Conservation (phyloP, 352 stramenopile species). For the Pythium oligandrum region DNA sequence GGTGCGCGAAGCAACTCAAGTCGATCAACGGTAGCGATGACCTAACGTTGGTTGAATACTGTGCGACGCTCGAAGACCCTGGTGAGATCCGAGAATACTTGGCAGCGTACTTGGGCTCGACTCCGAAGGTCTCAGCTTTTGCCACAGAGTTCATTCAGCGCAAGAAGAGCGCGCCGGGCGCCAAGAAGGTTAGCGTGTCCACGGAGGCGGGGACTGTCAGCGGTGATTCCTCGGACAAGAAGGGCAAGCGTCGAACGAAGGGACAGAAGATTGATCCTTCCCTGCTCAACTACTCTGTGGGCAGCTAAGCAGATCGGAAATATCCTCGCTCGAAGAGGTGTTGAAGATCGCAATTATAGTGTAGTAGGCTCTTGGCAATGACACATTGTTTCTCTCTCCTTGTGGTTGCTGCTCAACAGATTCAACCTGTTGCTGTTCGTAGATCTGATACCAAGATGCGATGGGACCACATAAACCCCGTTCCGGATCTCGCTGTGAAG, state of each 20-base stretch:
- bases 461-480: too few relatives aligned
- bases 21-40: slow-evolving; percentile 68
- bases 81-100: slow-evolving; percentile 95
- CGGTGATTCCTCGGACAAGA: slow-evolving; percentile 39
- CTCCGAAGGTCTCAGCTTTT: slow-evolving; percentile 95
- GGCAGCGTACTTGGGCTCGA: slow-evolving; percentile 94
- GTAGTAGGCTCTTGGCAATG: neutral
- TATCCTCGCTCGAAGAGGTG: too few relatives aligned
- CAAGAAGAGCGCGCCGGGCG: slow-evolving; percentile 63
- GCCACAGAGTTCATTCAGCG: slow-evolving; percentile 96
- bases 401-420: neutral
- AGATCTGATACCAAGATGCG: too few relatives aligned
- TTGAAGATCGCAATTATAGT: neutral
- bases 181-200: slow-evolving; percentile 38
- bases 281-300: slow-evolving; percentile 66
- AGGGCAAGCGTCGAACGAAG: slow-evolving; percentile 58
- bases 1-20: slow-evolving; percentile 78
- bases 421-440: neutral
- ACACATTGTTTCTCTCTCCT: neutral
- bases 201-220: slow-evolving; percentile 8
- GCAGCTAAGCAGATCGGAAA: slow-evolving; percentile 22
- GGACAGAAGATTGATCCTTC: slow-evolving; percentile 70
- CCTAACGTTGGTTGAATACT: slow-evolving; percentile 91
- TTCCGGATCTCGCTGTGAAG: too few relatives aligned
- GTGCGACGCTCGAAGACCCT: slow-evolving; percentile 92